phyloP scores from a whole-genome alignment of 2,329 filamentous ascomycete genomes.

The Cercospora canescens region DNA sequence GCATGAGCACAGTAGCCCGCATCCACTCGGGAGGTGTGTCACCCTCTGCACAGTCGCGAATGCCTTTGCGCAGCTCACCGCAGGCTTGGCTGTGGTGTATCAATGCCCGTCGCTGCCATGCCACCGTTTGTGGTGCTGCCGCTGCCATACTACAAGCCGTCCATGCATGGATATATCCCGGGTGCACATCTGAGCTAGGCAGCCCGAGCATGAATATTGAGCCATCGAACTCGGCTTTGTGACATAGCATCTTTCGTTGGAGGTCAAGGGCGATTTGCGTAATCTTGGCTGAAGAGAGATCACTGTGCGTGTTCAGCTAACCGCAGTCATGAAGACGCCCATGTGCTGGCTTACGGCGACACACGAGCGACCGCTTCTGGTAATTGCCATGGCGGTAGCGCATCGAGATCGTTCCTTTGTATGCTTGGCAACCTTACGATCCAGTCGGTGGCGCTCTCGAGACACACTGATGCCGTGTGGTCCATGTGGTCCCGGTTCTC shows the following conservation, averaged over 20 bases:
- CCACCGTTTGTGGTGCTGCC: conserved; percentile 5
- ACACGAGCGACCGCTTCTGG: conserved; percentile 7
- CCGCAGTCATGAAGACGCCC: not conserved
- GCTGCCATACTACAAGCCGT: conserved; percentile 17
- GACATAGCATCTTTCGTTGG: conserved; percentile 18
- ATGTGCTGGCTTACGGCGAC: conserved; percentile 11
- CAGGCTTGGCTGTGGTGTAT: conserved; percentile 21
- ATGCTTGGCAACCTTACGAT: not conserved
- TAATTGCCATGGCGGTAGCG: conserved; percentile 1
- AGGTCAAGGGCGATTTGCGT: conserved; percentile 17
- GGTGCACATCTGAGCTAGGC: conserved; percentile 11
- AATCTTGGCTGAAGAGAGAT: conserved; percentile 12
- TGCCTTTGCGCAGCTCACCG: conserved; percentile 11
- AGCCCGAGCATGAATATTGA: conserved; percentile 18
- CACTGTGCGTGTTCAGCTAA: not conserved
- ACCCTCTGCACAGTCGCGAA: not conserved
- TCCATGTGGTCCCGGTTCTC: not conserved
- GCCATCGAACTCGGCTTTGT: conserved; percentile 11
- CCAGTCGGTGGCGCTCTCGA: not conserved
- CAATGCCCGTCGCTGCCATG: conserved; percentile 17
- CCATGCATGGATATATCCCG: conserved; percentile 24
- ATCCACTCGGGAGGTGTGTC: conserved; percentile 2
- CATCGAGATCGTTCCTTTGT: not conserved
- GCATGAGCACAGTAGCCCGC: conserved; percentile 21
- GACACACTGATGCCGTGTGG: not conserved